A percentile compares a stretch with the other conserved stretches of the same genome.
These are phyloP conservation scores for Telfairia occidentalis DNA, from an alignment of 331 rosid species.

Conservation along the genomic window DNA sequence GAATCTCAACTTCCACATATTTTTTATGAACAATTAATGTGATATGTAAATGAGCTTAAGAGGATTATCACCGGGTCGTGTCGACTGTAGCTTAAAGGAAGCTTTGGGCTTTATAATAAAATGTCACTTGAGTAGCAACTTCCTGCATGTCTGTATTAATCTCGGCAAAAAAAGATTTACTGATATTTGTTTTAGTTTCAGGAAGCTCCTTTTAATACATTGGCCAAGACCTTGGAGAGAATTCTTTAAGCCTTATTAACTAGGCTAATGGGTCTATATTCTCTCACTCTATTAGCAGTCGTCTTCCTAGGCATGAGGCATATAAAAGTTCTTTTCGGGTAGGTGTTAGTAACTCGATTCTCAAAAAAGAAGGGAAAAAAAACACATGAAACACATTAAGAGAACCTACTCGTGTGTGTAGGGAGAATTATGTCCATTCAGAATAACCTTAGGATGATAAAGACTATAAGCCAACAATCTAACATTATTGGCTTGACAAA, in stretches of 20 bases:
- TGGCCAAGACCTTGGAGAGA: background rate
- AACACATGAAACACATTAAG: background rate
- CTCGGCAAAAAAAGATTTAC: background rate
- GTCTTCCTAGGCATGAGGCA: background rate
- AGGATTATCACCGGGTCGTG: background rate
- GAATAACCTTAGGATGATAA: background rate
- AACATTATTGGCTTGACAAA: background rate
- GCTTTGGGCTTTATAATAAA: background rate
- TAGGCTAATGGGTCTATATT: no score
- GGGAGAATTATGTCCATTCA: background rate
- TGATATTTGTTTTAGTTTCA: background rate
- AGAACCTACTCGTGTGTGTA: background rate
- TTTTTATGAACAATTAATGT: background rate
- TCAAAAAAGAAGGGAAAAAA: background rate
- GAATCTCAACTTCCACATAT: background rate
- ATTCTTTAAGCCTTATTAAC: background rate
- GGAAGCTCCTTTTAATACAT: background rate
- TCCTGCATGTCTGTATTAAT: background rate
- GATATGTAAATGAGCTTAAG: background rate
- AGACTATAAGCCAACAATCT: background rate
- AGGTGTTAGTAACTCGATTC: background rate
- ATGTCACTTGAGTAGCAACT: background rate
- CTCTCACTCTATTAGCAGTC: background rate
- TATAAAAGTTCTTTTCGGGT: background rate
- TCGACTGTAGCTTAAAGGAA: background rate